Percentiles rank a stretch among this genome's conserved stretches.
phyloP scores from a whole-genome alignment of 108 stramenopile species.

The Ochromonas danica region DNA sequence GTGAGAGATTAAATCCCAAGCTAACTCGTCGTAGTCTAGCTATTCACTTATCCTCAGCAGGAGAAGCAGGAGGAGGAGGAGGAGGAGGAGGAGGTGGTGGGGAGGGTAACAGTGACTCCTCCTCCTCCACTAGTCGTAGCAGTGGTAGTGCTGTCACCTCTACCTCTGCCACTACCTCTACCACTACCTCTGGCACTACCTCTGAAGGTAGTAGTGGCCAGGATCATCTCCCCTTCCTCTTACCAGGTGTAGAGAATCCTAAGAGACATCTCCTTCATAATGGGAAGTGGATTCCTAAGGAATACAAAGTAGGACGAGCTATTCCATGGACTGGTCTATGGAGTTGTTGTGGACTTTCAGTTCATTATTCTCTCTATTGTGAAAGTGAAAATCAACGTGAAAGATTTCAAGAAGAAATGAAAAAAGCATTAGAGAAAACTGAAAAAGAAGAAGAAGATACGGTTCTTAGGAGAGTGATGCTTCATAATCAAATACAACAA shows the following conservation, averaged over 20 bases:
- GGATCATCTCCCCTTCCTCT: not conserved
- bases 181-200: not conserved
- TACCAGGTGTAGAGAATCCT: conserved; percentile 12
- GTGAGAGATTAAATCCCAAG: not conserved
- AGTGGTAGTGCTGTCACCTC: not conserved
- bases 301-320: conserved; percentile 8
- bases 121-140: no score
- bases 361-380: conserved; percentile 17
- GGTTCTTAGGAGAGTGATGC: not conserved
- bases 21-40: not conserved
- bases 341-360: conserved; percentile 7
- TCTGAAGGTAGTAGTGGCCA: no score
- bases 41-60: not conserved
- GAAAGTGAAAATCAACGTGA: not conserved
- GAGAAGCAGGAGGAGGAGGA: not conserved
- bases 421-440: not conserved
- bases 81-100: no score
- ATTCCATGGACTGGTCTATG: conserved; percentile 6
- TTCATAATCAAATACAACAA: not conserved
- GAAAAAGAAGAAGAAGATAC: not conserved
- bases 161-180: not conserved
- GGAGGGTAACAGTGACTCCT: no score
- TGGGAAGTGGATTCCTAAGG: conserved; percentile 25
- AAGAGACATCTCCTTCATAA: conserved; percentile 24
- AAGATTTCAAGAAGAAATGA: not conserved